Base-by-base conservation (phyloP, 176 grass and related monocot species). In the Bonia amplexicaulis region DNA sequence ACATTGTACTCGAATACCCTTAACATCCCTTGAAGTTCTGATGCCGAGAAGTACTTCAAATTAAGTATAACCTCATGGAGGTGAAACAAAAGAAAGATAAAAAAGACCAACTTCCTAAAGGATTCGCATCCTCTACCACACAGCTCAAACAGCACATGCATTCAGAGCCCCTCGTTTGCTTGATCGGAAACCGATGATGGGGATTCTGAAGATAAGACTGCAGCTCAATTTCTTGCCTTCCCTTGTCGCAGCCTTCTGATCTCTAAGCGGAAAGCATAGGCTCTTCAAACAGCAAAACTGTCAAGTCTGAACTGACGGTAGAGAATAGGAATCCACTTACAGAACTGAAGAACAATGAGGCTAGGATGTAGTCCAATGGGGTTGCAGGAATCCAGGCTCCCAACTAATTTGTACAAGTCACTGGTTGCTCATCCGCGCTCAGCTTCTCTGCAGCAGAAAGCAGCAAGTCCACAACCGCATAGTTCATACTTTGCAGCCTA, bases 391-490 rank as follows among this genome's bases (percentile, higher is more conserved):
- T 31, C 61, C 73, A 80, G 67, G 31, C 7, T 26, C 55, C 75
- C 48, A 5, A 8, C 23, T 79, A 73, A 79, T 78, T 27, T 73
- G 45, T 74, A 76, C 15, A 20, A 35, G 41, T 47, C 79, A 25
- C 25, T 46, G 55, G 39, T 39, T 88, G 52, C 72, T 93, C 91
- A 64, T 88, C 84, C 51, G 60, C 82, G 12, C 62, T 82, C 49
- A 98, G 77, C 47, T 77, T 86, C 74, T 95, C 90, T 4, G 90
- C 89, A 20, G 95, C 91, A 85, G 69, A 88, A 37, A 98, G 71
- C 71, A 98, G 80, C 77, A 98, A 87, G 87, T 98, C 87, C 73
- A 98, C 45, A 2, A 67, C 82, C 27, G 65, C 62, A 45, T 70
- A 84, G 4, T 55, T 77, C 83, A 62, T 87, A 64, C 52, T 87